Conservation (phyloP, 306 rosid genomes). For the Coriaria nepalensis region DNA sequence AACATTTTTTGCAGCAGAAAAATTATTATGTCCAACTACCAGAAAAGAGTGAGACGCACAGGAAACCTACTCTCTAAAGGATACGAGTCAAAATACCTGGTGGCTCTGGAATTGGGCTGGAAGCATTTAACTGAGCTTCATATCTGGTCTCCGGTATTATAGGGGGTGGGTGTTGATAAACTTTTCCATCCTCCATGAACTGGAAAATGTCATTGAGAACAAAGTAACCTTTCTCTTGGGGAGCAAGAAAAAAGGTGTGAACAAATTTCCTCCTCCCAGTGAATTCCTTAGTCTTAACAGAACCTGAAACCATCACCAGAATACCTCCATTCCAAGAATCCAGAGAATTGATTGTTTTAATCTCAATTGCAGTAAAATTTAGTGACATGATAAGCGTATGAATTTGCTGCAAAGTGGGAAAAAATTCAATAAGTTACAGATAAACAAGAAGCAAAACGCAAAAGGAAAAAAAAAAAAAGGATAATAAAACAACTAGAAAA, state of each 20-base stretch:
- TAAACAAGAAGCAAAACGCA: neutral
- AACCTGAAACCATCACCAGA: constrained; percentile 80
- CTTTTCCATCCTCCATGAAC: constrained; percentile 39
- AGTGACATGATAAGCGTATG: constrained; percentile 50
- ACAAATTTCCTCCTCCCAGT: constrained; percentile 55
- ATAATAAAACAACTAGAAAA: neutral
- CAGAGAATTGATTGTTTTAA: constrained; percentile 79
- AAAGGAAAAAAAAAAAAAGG: too few relatives aligned
- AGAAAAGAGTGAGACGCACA: too few relatives aligned
- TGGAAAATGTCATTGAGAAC: constrained; percentile 84
- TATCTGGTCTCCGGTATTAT: constrained; percentile 27
- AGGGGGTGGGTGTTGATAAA: constrained; percentile 32
- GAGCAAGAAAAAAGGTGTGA: constrained; percentile 83
- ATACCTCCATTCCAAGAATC: constrained; percentile 80
- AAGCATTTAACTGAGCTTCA: constrained; percentile 40
- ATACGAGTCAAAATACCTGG: constrained; percentile 33
- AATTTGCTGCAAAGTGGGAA: constrained; percentile 47
- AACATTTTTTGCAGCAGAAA: constrained; percentile 1
- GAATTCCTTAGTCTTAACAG: constrained; percentile 59
- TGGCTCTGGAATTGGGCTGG: constrained; percentile 49
- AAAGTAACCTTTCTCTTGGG: constrained; percentile 83
- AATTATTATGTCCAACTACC: too few relatives aligned
- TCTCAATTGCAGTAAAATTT: constrained; percentile 56
- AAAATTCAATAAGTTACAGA: neutral
- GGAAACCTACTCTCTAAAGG: neutral